Percentiles rank a stretch among this genome's conserved stretches.
Evolutionary conservation across 768 basidiomycete genomes (phyloP).

Genomic region (Russula brevipes): DNA sequence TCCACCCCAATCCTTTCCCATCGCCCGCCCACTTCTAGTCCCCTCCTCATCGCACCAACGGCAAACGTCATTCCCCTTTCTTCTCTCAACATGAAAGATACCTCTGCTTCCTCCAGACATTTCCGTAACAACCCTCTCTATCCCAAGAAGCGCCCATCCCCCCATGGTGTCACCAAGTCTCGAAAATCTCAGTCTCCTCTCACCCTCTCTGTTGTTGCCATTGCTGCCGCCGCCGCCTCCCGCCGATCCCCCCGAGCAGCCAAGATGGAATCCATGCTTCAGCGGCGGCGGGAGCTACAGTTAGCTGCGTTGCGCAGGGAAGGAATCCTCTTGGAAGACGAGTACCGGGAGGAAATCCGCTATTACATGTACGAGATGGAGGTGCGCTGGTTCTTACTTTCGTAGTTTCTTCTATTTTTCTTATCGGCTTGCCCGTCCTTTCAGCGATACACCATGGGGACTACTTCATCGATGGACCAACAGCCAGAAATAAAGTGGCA

Average conservation of each 20-base stretch:
- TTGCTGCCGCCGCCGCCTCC: slow-evolving; percentile 31
- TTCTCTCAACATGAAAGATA: slow-evolving; percentile 69
- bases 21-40: slow-evolving; percentile 27
- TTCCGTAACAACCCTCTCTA: slow-evolving; percentile 63
- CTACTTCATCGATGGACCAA: slow-evolving; percentile 95
- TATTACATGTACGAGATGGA: slow-evolving; percentile 98
- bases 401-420: slow-evolving; percentile 3
- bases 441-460: slow-evolving; percentile 82
- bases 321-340: slow-evolving; percentile 83
- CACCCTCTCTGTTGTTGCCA: slow-evolving; percentile 46
- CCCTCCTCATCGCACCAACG: slow-evolving; percentile 34
- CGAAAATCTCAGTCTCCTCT: slow-evolving; percentile 43
- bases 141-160: slow-evolving; percentile 82
- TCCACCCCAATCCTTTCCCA: slow-evolving; percentile 20
- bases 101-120: slow-evolving; percentile 54
- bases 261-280: slow-evolving; percentile 54
- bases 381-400: slow-evolving; percentile 51
- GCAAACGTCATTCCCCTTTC: slow-evolving; percentile 38
- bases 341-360: slow-evolving; percentile 90
- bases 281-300: slow-evolving; percentile 65
- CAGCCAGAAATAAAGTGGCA: slow-evolving; percentile 99
- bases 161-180: slow-evolving; percentile 67
- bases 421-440: slow-evolving; percentile 21
- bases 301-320: slow-evolving; percentile 64
- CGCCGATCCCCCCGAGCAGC: slow-evolving; percentile 63